phyloP scores from a whole-genome alignment of 495 filamentous ascomycete species.

The Cercophora newfieldiana region DNA sequence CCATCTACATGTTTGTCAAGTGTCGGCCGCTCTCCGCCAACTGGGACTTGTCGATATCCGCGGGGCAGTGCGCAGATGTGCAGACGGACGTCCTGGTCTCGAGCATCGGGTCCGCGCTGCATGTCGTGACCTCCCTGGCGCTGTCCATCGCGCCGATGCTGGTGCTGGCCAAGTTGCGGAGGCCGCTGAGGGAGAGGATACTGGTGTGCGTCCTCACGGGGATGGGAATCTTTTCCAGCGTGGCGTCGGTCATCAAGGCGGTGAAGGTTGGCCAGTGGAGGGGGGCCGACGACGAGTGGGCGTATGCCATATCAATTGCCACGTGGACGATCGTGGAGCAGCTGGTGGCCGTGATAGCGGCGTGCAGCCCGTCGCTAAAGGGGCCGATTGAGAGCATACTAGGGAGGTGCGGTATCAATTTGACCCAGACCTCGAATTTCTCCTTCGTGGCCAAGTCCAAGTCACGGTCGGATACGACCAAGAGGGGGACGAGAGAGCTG shows the following conservation, averaged over 20 bases:
- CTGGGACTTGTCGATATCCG: neutral
- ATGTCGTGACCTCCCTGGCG: neutral
- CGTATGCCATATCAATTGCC: slow-evolving; percentile 18
- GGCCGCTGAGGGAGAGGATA: neutral
- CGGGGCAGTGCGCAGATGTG: neutral
- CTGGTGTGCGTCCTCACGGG: slow-evolving; percentile 2
- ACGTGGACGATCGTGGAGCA: slow-evolving; percentile 27
- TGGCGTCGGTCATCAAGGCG: neutral
- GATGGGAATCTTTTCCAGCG: neutral
- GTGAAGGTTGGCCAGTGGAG: slow-evolving; percentile 15
- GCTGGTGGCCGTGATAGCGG: slow-evolving; percentile 23
- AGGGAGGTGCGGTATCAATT: slow-evolving; percentile 13
- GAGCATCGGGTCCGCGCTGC: neutral
- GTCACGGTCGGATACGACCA: neutral
- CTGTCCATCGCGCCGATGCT: neutral
- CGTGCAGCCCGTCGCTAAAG: slow-evolving; percentile 27
- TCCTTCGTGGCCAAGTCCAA: no score
- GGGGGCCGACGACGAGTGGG: slow-evolving; percentile 15
- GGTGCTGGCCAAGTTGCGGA: neutral
- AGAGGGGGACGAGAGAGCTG: neutral
- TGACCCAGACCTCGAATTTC: no score
- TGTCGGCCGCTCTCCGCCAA: neutral
- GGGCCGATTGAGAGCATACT: slow-evolving; percentile 23
- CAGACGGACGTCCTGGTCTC: neutral
- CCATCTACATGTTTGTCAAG: neutral